A percentile compares a stretch with the other conserved stretches of the same genome.
Conservation (phyloP, 2,329 filamentous ascomycete species). For the Fusarium irregulare region DNA sequence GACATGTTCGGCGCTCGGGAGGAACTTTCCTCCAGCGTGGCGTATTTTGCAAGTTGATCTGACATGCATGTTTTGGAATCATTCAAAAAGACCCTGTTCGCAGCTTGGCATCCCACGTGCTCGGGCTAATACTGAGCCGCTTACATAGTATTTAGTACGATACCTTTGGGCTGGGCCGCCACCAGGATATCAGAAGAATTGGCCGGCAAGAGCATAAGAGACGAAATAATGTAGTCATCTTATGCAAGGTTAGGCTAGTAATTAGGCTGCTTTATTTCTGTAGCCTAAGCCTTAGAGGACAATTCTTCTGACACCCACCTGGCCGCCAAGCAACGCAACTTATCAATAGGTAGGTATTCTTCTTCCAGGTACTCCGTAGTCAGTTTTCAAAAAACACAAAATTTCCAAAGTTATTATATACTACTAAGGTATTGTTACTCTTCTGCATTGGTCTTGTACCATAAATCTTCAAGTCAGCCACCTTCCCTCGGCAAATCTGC, state of each 20-base stretch:
- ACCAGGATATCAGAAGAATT: not conserved
- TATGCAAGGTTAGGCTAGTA: too few species aligned
- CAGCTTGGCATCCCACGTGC: not conserved
- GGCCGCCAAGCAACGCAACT: not conserved
- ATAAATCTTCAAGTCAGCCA: not conserved
- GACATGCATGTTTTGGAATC: conserved; percentile 13
- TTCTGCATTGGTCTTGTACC: not conserved
- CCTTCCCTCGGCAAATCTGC: not conserved
- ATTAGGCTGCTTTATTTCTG: too few species aligned
- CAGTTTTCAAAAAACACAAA: not conserved
- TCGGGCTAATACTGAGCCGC: conserved; percentile 1
- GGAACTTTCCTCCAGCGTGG: not conserved
- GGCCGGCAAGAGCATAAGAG: too few species aligned
- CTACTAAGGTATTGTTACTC: not conserved
- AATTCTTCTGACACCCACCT: too few species aligned
- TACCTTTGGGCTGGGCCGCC: not conserved
- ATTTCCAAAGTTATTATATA: not conserved
- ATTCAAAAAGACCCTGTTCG: conserved; percentile 1
- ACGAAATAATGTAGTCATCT: too few species aligned
- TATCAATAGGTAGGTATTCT: not conserved
- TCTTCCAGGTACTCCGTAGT: not conserved
- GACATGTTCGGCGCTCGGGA: not conserved
- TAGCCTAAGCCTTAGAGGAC: too few species aligned
- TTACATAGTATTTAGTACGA: not conserved
- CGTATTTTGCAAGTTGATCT: not conserved